Evolutionary conservation across 148 eudicot species (phyloP), one percentile per base, ranked within the genome.

Genomic region (Rhododendron henanense): DNA sequence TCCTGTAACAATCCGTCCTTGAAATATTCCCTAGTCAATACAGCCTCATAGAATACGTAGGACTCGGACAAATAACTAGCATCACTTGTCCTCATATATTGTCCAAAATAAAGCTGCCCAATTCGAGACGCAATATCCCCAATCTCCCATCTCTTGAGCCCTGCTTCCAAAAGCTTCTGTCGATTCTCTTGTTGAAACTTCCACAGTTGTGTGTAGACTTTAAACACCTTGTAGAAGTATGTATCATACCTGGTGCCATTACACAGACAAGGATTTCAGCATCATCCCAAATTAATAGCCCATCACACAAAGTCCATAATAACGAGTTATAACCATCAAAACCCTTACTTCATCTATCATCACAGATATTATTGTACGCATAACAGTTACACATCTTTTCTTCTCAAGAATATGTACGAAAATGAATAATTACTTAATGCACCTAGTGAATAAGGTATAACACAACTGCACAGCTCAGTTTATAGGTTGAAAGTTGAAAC

Each of bases 101-200:
- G 98, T 84, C 98, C 98, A 86, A 96, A 96, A 89, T 96, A 94
- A 85, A 96, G 94, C 90, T 96, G 98, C 75, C 94, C 98, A 85
- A 94, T 96, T 84, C 98, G 91, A 80, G 98, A 96, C 63, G 98
- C 98, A 88, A 96, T 96, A 87, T 96, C 98, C 86, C 98, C 98
- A 85, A 96, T 96, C 90, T 96, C 96, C 98, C 98, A 94, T 91
- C 98, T 92, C 92, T 93, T 94, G 10, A 96, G 90, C 85, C 98
- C 98, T 25, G 94, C 93, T 87, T 96, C 98, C 83, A 96, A 96
- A 87, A 96, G 92, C 89, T 91, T 93, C 86, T 93, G 96, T 39
- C 98, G 90, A 89, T 96, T 96, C 89, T 94, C 98, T 90, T 96
- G 98, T 78, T 96, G 98, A 88, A 92, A 94, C 89, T 96, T 96